phyloP scores from a whole-genome alignment of 495 filamentous ascomycete species.

The Tuber indicum region DNA sequence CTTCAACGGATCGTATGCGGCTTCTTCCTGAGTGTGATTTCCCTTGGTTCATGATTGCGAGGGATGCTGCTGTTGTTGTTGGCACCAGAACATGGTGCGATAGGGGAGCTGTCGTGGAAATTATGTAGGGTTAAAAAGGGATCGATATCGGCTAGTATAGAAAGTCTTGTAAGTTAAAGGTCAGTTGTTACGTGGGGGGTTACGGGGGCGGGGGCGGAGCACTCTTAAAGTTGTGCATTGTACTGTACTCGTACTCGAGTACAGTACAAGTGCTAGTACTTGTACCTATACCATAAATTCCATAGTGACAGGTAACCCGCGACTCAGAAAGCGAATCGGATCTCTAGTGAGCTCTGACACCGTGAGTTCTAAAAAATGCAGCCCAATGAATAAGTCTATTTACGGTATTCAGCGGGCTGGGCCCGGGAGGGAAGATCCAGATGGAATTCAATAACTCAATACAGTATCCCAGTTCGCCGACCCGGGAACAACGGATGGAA shows the following conservation, averaged over 20 bases:
- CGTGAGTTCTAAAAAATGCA: not conserved
- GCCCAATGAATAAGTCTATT: not conserved
- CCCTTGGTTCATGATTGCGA: slow-evolving; percentile 21
- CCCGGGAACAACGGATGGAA: not conserved
- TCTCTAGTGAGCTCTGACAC: not conserved
- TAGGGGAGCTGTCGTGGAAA: slow-evolving; percentile 16
- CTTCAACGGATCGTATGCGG: slow-evolving; percentile 5
- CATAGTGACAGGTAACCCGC: not conserved
- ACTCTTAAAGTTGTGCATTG: not conserved
- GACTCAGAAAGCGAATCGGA: not conserved
- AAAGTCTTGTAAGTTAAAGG: not conserved
- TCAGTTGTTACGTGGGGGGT: not conserved
- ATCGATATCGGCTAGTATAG: not conserved
- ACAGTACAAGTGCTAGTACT: not conserved
- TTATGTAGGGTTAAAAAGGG: not conserved
- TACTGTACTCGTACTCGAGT: not conserved
- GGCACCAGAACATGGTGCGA: slow-evolving; percentile 21
- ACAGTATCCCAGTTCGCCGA: too few relatives aligned
- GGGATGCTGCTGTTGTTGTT: slow-evolving; percentile 20
- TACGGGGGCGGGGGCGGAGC: not conserved
- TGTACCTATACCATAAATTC: not conserved
- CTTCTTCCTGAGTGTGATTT: slow-evolving; percentile 21
- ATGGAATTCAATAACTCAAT: not conserved
- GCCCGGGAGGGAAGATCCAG: not conserved
- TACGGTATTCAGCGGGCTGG: not conserved